A percentile compares a stretch with the other conserved stretches of the same genome.
Conservation (phyloP, 768 basidiomycete species). For the Mycena maculata region DNA sequence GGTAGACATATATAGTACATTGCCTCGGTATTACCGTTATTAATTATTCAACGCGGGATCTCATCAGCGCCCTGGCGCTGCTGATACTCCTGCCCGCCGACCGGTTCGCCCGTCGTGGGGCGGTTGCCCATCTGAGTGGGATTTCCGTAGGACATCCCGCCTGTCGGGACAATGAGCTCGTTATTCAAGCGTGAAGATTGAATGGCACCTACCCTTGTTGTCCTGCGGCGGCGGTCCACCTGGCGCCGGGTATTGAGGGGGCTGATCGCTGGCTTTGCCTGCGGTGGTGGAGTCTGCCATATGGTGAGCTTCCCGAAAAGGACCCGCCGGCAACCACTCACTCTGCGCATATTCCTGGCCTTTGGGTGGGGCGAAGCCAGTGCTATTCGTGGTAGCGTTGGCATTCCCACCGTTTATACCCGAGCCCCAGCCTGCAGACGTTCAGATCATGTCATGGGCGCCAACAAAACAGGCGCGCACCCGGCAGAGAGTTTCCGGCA, state of each 20-base stretch:
- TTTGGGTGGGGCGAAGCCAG: slow-evolving; percentile 24
- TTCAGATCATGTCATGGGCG: neutral
- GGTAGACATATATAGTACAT: neutral
- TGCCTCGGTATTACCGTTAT: neutral
- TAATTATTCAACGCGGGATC: too few relatives aligned
- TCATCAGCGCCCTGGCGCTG: slow-evolving; percentile 28
- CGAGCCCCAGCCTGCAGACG: slow-evolving; percentile 24
- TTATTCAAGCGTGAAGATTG: neutral
- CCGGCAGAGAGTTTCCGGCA: slow-evolving; percentile 25
- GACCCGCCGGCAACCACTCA: neutral
- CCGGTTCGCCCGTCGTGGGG: slow-evolving; percentile 1
- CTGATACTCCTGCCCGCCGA: slow-evolving; percentile 19
- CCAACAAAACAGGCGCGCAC: neutral
- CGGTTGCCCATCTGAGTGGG: slow-evolving; percentile 30
- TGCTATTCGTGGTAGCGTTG: slow-evolving; percentile 21
- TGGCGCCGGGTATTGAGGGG: slow-evolving; percentile 16
- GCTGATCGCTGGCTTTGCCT: neutral
- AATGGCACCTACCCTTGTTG: neutral
- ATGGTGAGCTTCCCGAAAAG: neutral
- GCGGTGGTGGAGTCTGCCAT: slow-evolving; percentile 21
- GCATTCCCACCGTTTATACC: slow-evolving; percentile 32
- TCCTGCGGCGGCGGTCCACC: slow-evolving; percentile 19
- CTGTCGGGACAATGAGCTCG: neutral
- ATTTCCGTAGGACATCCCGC: slow-evolving; percentile 18
- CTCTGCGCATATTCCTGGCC: slow-evolving; percentile 31